Evolutionary conservation across 2,329 filamentous ascomycete genomes (phyloP), one percentile per base, ranked within the genome.

Genomic region (Calonectria pseudoturangicola): DNA sequence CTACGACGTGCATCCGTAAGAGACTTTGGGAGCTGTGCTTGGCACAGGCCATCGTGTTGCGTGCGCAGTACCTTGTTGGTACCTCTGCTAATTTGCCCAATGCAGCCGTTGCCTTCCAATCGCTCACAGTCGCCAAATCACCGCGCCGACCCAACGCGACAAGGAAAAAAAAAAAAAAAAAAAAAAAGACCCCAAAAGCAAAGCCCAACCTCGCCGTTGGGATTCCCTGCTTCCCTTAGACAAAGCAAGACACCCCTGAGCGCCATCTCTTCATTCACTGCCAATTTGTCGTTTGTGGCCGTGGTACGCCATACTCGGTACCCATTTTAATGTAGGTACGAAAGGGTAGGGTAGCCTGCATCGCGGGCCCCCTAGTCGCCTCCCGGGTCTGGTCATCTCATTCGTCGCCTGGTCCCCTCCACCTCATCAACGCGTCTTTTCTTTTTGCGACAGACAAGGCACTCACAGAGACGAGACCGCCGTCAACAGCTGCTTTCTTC

Each of bases 341-440:
- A 50, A 60, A 62, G 30, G 54, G 54, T 63, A 65, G 75, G 79
- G 77, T 77, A 73, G 62, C 74, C 72, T 72, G 58, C 70, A 67
- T 72, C 68, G 66, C 70, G 68, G 66, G 63, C 25, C 67, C 66
- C 77, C 77, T 77, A 66, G 76, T 74, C 62, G 66, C 39, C 75
- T 71, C 78, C 78, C 66, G 47, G 71, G 74, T 60, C 65, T 30
- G 54, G 71, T 54, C 50, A 71, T 72, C 75, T 74, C 72, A 80
- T 80, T 80, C 78, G 78, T 71, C 72, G 74, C 78, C 77, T 80
- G 75, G 50, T 79, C 58, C 72, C 66, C 74, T 72, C 70, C 73
- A 54, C 68, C 51, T 75, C 76, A 66, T 72, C 73, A 73, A 75
- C 79, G 75, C 79, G 76, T 77, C 77, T 78, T 78, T 80, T 80